A percentile compares a stretch with the other conserved stretches of the same genome.
Evolutionary conservation across 257 asterid species (phyloP).

Genomic region (Nyctanthes arbortristis): DNA sequence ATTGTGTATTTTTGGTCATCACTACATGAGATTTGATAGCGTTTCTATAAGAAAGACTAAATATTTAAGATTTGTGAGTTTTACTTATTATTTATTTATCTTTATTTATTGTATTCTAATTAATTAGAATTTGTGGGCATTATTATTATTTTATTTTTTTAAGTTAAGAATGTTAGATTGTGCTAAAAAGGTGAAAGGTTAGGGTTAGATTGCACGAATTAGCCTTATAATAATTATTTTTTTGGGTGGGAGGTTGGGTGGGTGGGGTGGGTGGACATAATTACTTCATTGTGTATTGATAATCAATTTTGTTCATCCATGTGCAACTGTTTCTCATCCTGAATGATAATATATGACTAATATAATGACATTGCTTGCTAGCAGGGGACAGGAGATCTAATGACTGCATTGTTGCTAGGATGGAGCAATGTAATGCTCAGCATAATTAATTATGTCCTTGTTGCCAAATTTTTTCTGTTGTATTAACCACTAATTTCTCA

Average conservation of each 20-base stretch:
- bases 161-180: background rate
- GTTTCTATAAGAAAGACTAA: background rate
- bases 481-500: constrained; percentile 22
- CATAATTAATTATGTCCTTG: constrained; percentile 14
- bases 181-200: too few relatives aligned
- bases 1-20: too few relatives aligned
- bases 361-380: constrained; percentile 22
- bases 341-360: background rate
- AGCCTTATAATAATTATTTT: constrained; percentile 10
- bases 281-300: background rate
- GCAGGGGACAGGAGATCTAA: constrained; percentile 78
- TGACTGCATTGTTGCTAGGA: constrained; percentile 54
- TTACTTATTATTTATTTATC: too few relatives aligned
- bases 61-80: too few relatives aligned
- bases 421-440: constrained; percentile 52
- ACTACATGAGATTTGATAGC: background rate
- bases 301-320: background rate
- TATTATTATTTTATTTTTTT: background rate
- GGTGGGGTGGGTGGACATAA: too few relatives aligned
- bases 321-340: background rate
- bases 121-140: too few relatives aligned
- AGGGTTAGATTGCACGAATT: background rate
- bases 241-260: too few relatives aligned
- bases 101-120: too few relatives aligned
- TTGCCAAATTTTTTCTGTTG: constrained; percentile 17